Evolutionary conservation across 1,284 basidiomycete species (phyloP).

Genomic region (Leccinum pachyderme): DNA sequence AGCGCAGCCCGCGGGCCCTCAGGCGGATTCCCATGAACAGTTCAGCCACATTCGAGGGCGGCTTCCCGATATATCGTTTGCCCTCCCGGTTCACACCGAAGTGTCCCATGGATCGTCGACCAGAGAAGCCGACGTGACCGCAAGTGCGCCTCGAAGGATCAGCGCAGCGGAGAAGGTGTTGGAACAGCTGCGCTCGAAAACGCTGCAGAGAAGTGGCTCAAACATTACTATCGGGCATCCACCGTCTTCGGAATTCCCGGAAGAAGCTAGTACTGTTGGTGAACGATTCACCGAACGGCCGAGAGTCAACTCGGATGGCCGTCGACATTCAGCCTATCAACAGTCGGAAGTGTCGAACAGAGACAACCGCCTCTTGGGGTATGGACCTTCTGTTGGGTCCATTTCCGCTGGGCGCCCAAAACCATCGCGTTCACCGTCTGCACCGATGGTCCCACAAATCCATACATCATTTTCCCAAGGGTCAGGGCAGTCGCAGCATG

Average conservation of each 20-base stretch:
- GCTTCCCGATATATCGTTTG: conserved; percentile 25
- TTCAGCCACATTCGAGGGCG: conserved; percentile 33
- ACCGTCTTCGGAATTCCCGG: conserved; percentile 17
- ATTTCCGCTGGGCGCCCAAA: conserved; percentile 43
- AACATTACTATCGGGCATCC: conserved; percentile 33
- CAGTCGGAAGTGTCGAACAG: conserved; percentile 26
- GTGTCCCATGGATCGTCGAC: conserved; percentile 23
- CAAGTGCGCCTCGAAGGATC: conserved; percentile 35
- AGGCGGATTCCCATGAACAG: conserved; percentile 26
- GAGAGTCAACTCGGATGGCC: conserved; percentile 32
- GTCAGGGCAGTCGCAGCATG: conserved; percentile 13
- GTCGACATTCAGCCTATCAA: conserved; percentile 26
- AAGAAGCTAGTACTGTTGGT: conserved; percentile 11
- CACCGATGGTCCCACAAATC: conserved; percentile 34
- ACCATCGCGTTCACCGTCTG: conserved; percentile 45
- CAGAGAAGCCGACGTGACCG: conserved; percentile 17
- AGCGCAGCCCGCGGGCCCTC: conserved; percentile 23
- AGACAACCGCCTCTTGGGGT: conserved; percentile 22
- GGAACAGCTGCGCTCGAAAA: conserved; percentile 53
- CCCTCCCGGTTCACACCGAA: conserved; percentile 34
- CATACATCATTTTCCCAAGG: conserved; percentile 31
- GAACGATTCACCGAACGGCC: conserved; percentile 24
- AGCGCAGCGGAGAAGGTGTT: conserved; percentile 60
- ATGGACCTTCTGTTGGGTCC: conserved; percentile 24
- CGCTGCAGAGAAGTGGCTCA: conserved; percentile 40